These are phyloP conservation scores for Wickerhamiella pararugosa DNA, from an alignment of 1,139 yeast genomes.

Conservation along the genomic window DNA sequence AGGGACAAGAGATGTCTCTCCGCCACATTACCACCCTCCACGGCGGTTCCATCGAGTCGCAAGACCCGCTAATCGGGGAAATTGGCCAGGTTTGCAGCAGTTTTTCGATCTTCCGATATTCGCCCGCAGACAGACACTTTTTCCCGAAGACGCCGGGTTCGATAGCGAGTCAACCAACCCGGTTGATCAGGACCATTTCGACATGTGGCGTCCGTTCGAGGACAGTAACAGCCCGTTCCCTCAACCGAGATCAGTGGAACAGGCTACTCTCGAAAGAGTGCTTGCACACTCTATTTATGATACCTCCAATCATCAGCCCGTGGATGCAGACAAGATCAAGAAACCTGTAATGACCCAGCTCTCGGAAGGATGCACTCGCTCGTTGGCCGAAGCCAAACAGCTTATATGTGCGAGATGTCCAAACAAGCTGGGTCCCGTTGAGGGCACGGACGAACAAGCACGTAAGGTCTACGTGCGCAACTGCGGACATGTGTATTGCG, in stretches of 20 bases:
- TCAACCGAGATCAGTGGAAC: not conserved
- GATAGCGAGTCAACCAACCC: too few species aligned
- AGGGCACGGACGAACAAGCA: constrained; percentile 39
- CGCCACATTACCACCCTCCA: too few species aligned
- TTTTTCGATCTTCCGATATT: too few species aligned
- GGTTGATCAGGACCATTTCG: too few species aligned
- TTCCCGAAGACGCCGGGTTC: too few species aligned
- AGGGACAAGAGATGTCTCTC: too few species aligned
- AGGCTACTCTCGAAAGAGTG: not conserved
- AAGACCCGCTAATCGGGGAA: too few species aligned
- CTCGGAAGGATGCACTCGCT: constrained; percentile 17
- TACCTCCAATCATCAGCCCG: not conserved
- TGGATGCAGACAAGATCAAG: constrained; percentile 1
- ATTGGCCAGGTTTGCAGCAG: too few species aligned
- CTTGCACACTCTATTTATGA: constrained; percentile 3
- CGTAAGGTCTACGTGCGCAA: constrained; percentile 50
- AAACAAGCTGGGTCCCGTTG: constrained; percentile 37
- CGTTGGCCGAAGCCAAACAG: constrained; percentile 8
- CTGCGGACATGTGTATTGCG: constrained; percentile 85
- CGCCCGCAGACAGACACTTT: too few species aligned
- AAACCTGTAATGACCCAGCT: constrained; percentile 10
- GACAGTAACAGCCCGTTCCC: not conserved
- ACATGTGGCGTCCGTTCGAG: too few species aligned
- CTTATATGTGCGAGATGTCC: constrained; percentile 57
- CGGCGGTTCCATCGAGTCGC: too few species aligned